Conservation (phyloP, 73 alveolate species). For the Diophrys sp. region DNA sequence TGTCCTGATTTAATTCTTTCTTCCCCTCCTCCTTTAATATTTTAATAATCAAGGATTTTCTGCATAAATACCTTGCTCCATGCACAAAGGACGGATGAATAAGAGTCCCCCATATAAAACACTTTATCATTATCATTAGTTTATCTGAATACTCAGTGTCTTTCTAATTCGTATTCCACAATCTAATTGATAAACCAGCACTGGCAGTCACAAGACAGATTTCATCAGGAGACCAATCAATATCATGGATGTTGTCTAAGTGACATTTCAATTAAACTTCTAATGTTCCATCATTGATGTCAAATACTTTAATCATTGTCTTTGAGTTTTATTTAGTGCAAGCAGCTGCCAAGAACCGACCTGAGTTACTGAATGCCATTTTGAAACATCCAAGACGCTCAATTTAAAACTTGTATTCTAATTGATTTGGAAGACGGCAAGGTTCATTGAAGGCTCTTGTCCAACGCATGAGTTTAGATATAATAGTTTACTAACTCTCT, state of each 20-base stretch:
- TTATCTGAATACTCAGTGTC: conserved; percentile 71
- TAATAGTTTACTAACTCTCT: conserved; percentile 15
- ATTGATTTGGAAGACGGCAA: conserved; percentile 82
- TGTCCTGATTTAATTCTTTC: too few species aligned
- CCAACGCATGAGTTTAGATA: conserved; percentile 62
- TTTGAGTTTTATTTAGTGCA: conserved; percentile 86
- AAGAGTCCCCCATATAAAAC: conserved; percentile 66
- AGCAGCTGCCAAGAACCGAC: conserved; percentile 94
- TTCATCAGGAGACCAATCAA: conserved; percentile 86
- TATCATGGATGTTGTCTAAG: conserved; percentile 92
- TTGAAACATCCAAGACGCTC: conserved; percentile 92
- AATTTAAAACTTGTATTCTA: conserved; percentile 83
- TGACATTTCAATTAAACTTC: conserved; percentile 85
- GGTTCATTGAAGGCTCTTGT: conserved; percentile 79
- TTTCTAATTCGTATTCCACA: conserved; percentile 82
- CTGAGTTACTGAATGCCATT: conserved; percentile 84
- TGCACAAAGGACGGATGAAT: conserved; percentile 97
- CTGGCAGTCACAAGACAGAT: conserved; percentile 76
- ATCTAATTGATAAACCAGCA: conserved; percentile 85
- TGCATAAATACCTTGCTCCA: conserved; percentile 83
- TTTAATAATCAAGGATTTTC: conserved; percentile 45
- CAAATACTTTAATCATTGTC: conserved; percentile 86
- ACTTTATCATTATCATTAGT: background rate
- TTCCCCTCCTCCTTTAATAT: conserved; percentile 66
- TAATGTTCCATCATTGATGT: conserved; percentile 82